Base-by-base conservation (phyloP, 441 rosid species). In the Pelargonium myrrhifolium region DNA sequence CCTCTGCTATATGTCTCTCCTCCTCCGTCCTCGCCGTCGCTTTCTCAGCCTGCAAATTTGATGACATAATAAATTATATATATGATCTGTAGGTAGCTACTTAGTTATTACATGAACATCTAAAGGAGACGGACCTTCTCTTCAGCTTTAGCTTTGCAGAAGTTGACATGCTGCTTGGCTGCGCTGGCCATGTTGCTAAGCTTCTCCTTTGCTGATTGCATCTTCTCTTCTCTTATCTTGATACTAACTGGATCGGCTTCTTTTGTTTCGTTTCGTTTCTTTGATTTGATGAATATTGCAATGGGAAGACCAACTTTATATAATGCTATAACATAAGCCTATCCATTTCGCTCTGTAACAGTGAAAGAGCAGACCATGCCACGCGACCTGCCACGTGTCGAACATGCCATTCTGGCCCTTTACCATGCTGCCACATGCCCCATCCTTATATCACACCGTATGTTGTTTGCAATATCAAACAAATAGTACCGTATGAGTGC, bases 131-230 rank as follows among this genome's bases (percentile, higher is more conserved):
- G 2, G 3, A 81, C 92, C 84, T 88, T 79, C 28, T 85, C 89
- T 69, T 84, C 80, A 3, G 71, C 84, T 79, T 84, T 82, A 22
- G 93, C 89, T 45, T 60, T 72, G 70, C 79, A 76, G 24, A 84
- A 75, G 77, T 78, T 73, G 12, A 83, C 18, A 60, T 84, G 84
- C 77, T 85, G 86, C 75, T 85, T 87, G 62, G 86, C 87, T 62
- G 83, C 74, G 70, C 96, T 82, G 56, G 88, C 90, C 75, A 82
- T 70, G 78, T 88, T 82, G 68, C 86, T 86, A 31, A 87, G 71
- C 80, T 88, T 92, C 75, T 86, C 80, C 75, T 77, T 85, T 2
- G 86, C 84, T 6, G 86, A 58, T 35, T 79, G 85, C 93, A 87
- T 87, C 70, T 70, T 51, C 68, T 51, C 14, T 12, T 9, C 35